Percentiles rank a stretch among this genome's conserved stretches.
Conservation (phyloP, 805 yeast species). For the Priceomyces medius region DNA sequence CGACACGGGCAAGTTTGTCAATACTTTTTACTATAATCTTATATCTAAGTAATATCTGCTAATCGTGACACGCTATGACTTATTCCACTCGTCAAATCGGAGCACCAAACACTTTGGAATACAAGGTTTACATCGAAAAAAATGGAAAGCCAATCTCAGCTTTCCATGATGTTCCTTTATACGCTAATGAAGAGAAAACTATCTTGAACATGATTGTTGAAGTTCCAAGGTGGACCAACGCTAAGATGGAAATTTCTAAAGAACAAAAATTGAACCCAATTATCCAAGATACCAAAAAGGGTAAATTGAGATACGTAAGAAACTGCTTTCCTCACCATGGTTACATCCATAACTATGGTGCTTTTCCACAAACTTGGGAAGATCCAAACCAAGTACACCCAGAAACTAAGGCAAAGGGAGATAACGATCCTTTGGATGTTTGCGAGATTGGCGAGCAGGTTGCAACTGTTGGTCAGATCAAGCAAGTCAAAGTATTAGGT, state of each 20-base stretch:
- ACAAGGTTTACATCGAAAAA: conserved; percentile 86
- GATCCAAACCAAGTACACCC: conserved; percentile 61
- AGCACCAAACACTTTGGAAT: conserved; percentile 92
- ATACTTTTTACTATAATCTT: conserved; percentile 1
- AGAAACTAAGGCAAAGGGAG: conserved; percentile 71
- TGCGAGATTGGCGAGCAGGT: conserved; percentile 51
- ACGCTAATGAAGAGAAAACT: conserved; percentile 90
- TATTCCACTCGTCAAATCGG: conserved; percentile 92
- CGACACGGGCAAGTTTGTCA: not conserved
- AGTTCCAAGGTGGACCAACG: conserved; percentile 98
- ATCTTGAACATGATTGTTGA: conserved; percentile 83
- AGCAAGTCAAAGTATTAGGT: conserved; percentile 68
- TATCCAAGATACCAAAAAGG: conserved; percentile 96
- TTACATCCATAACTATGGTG: conserved; percentile 97
- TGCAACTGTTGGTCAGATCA: conserved; percentile 50
- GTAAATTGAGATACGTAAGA: conserved; percentile 91
- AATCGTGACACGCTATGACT: conserved; percentile 45
- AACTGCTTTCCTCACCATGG: conserved; percentile 99
- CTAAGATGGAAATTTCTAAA: conserved; percentile 92
- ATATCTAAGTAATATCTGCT: not conserved
- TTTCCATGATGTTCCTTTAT: conserved; percentile 76
- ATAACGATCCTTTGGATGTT: conserved; percentile 88
- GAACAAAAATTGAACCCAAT: conserved; percentile 87
- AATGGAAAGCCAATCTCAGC: conserved; percentile 94
- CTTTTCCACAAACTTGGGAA: conserved; percentile 94